These are phyloP conservation scores for Turnera subulata DNA, from an alignment of 345 rosid species.

Conservation along the genomic window DNA sequence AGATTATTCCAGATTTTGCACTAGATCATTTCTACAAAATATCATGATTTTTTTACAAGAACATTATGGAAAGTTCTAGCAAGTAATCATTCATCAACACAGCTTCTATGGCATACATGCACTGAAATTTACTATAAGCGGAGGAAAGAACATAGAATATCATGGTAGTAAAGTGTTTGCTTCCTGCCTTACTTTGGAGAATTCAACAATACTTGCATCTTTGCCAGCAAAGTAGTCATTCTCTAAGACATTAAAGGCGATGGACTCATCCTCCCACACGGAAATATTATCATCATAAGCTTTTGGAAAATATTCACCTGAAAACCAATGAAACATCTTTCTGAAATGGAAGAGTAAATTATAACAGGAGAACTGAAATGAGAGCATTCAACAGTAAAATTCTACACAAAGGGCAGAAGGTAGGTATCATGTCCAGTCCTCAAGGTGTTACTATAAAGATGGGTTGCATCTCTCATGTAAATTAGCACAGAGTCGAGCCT, in stretches of 20 bases:
- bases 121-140: not conserved
- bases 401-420: not conserved
- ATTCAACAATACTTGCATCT: conserved; percentile 53
- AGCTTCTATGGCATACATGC: no score
- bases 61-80: no score
- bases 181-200: conserved; percentile 53
- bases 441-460: no score
- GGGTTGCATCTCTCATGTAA: no score
- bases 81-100: no score
- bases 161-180: not conserved
- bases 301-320: conserved; percentile 85
- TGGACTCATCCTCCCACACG: conserved; percentile 88
- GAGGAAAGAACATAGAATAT: not conserved
- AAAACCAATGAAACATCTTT: conserved; percentile 17
- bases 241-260: conserved; percentile 57
- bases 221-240: conserved; percentile 74
- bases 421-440: no score
- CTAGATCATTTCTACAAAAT: no score
- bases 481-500: no score
- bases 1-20: no score
- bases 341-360: no score
- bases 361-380: not conserved
- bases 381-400: no score
- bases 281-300: conserved; percentile 56
- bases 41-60: no score